A percentile compares a stretch with the other conserved stretches of the same genome.
Evolutionary conservation across 805 yeast genomes (phyloP).

Genomic region (Ogataea sp.): DNA sequence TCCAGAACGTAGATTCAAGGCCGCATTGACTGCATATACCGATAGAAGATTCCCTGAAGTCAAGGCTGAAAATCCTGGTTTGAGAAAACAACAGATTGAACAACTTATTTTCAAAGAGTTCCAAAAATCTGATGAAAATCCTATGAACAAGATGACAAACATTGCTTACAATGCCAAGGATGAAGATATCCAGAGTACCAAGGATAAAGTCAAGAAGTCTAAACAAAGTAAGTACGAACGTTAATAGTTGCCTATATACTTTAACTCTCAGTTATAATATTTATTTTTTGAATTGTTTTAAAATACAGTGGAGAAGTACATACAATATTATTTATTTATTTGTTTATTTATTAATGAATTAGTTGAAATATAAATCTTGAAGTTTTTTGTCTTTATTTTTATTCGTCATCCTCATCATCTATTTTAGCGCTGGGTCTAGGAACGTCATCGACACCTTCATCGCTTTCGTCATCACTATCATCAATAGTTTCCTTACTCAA

Average conservation of each 20-base stretch:
- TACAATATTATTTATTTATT: too few relatives aligned
- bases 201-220: constrained; percentile 19
- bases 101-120: constrained; percentile 71
- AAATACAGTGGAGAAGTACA: neutral
- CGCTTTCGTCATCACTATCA: constrained; percentile 23
- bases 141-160: constrained; percentile 71
- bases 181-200: constrained; percentile 35
- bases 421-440: constrained; percentile 14
- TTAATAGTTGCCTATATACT: too few relatives aligned
- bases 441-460: constrained; percentile 13
- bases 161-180: constrained; percentile 56
- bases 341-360: neutral
- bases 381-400: neutral
- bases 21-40: constrained; percentile 66
- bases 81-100: constrained; percentile 71
- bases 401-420: constrained; percentile 17
- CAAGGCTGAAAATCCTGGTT: constrained; percentile 71
- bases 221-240: constrained; percentile 25
- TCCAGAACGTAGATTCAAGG: constrained; percentile 83
- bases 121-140: constrained; percentile 73
- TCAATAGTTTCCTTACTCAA: constrained; percentile 21
- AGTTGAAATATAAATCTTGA: neutral
- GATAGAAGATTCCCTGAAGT: constrained; percentile 65
- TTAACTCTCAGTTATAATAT: neutral
- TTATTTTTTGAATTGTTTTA: neutral